Base-by-base conservation (phyloP, 2,329 filamentous ascomycete species). In the Colletotrichum tropicicola region DNA sequence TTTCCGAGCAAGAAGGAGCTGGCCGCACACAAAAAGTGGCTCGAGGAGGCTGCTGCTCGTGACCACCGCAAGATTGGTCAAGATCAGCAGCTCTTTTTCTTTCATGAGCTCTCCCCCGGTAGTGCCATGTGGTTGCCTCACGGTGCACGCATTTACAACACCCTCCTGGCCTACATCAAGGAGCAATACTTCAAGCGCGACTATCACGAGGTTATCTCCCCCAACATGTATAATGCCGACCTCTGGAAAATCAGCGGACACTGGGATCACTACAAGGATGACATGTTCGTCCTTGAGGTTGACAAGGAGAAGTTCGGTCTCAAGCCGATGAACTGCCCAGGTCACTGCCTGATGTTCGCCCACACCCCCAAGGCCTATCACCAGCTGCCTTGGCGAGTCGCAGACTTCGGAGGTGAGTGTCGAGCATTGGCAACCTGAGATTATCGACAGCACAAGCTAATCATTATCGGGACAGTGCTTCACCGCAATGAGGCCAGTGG, bases 301-400 rank as follows among this genome's bases (percentile, higher is more conserved):
- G 94, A 98, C 77, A 97, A 97, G 83, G 91, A 92, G 68, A 85
- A 89, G 69, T 94, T 91, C 41, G 73, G 65, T 27, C 82, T 98
- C 54, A 98, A 98, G 82, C 95, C 95, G 27, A 98, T 98, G 96
- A 98, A 98, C 82, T 99, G 96, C 80, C 96, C 96, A 4, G 94
- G 94, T 27, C 95, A 98, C 80, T 97, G 92, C 79, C 82, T 96
- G 69, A 91, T 98, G 73, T 97, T 97, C 78, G 88, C 87, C 52
- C 91, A 95, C 78, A 88, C 92, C 57, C 92, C 93, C 74, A 88
- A 93, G 72, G 96, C 91, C 78, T 97, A 98, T 79, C 86, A 92
- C 73, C 94, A 98, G 72, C 83, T 99, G 63, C 96, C 96, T 27
- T 91, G 97, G 80, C 88, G 96, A 73, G 92, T 97, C 80, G 95